Evolutionary conservation across 768 basidiomycete species (phyloP).

Genomic region (Hericium erinaceus): DNA sequence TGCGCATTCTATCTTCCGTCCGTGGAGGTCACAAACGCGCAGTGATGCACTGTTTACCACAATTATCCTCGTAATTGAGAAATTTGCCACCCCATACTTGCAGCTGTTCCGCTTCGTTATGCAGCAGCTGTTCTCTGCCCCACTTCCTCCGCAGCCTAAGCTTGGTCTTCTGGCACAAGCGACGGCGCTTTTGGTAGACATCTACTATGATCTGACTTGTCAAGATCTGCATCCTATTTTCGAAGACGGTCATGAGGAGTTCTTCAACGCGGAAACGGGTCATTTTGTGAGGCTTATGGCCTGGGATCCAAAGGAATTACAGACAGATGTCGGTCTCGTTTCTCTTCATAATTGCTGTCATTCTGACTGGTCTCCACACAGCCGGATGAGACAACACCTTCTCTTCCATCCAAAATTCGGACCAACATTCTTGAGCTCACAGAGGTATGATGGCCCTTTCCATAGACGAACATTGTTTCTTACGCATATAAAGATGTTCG

Average conservation of each 20-base stretch:
- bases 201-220: conserved; percentile 90
- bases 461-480: neutral
- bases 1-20: conserved; percentile 90
- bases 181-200: conserved; percentile 70
- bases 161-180: conserved; percentile 54
- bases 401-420: conserved; percentile 84
- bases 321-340: conserved; percentile 51
- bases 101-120: conserved; percentile 70
- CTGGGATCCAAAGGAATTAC: conserved; percentile 67
- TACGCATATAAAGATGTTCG: conserved; percentile 45
- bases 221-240: conserved; percentile 93
- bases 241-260: conserved; percentile 78
- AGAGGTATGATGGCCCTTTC: conserved; percentile 45
- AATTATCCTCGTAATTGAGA: conserved; percentile 83
- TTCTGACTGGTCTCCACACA: conserved; percentile 20
- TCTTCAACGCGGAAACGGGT: conserved; percentile 63
- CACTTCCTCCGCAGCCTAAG: conserved; percentile 26
- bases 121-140: conserved; percentile 36
- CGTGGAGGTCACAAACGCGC: conserved; percentile 87
- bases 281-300: conserved; percentile 74
- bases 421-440: conserved; percentile 85
- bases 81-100: conserved; percentile 80
- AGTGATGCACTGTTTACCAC: conserved; percentile 80
- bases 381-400: conserved; percentile 77
- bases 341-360: neutral